Evolutionary conservation across 164 flowering plant species (phyloP), one percentile per base, ranked within the genome.

Genomic region (Umbilicus rupestris): DNA sequence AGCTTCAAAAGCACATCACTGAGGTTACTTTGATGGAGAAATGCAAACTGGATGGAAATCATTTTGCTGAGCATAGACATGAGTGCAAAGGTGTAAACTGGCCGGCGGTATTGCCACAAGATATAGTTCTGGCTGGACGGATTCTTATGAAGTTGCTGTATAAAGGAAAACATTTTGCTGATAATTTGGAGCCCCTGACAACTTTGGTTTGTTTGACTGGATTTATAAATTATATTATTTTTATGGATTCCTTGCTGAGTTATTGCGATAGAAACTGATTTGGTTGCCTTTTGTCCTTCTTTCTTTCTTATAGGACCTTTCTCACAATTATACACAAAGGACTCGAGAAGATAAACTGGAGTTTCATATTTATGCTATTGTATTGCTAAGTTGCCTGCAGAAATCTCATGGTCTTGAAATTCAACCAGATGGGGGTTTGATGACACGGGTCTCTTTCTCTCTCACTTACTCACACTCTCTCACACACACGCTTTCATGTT

Each of bases 1-100:
- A 83, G 39, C 78, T 81, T 74, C 70, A 71, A 71, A 73, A 71
- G 20, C 66, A 84, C 73, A 57, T 81, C 69, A n/a, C 62, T 26
- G 71, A 78, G 46, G 69, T 77, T 37, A 75, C 71, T 49, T 63
- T 67, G 39, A 59, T 41, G 1, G 46, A 31, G 52, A 64, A 60
- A 20, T 72, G 59, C n/a, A 76, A 59, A 64, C 22, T 64, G 66
- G 64, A 35, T 16, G 35, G 17, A 64, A 77, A 71, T 67, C 50
- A 64, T 22, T 35, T 77, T 62, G 58, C 75, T 66, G 96, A 92
- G 71, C 98, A 88, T 68, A 73, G 72, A 67, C 98, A 88, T 77
- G 98, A 92, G 74, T 92, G 98, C 76, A 74, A 72, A 58, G 96
- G 96, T 69, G 83, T 75, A 55, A 73, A 84, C 55, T 92, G 96